Conservation (phyloP, 2,329 filamentous ascomycete species). For the Aspergillus oerlinghausenensis region DNA sequence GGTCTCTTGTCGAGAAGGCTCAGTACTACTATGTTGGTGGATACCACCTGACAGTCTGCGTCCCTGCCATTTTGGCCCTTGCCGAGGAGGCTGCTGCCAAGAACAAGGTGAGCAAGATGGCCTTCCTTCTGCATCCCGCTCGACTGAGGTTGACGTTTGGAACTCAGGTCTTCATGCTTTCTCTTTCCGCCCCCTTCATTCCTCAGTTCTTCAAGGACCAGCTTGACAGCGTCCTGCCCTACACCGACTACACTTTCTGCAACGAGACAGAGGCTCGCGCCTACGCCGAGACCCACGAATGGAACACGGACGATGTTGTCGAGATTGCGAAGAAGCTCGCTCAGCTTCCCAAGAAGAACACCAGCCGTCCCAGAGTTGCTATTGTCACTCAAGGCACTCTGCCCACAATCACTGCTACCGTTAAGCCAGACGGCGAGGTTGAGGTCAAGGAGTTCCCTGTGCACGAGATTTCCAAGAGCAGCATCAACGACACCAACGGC, state of each 20-base stretch:
- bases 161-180: conserved; percentile 68
- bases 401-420: conserved; percentile 75
- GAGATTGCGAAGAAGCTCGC: conserved; percentile 83
- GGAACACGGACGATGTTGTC: conserved; percentile 71
- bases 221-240: conserved; percentile 77
- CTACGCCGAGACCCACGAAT: conserved; percentile 76
- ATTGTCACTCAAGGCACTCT: conserved; percentile 94
- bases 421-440: conserved; percentile 61
- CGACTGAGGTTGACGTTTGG: conserved; percentile 6
- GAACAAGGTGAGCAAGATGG: conserved; percentile 63
- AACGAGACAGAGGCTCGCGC: conserved; percentile 93
- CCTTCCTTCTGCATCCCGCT: background rate
- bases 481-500: conserved; percentile 95
- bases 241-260: conserved; percentile 94
- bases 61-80: conserved; percentile 81
- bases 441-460: conserved; percentile 75
- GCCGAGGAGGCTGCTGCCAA: conserved; percentile 81
- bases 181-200: conserved; percentile 93
- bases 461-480: conserved; percentile 66
- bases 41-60: conserved; percentile 95
- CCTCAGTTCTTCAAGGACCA: conserved; percentile 96
- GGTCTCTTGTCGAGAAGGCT: conserved; percentile 84
- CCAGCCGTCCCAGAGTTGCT: conserved; percentile 73
- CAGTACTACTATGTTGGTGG: conserved; percentile 90
- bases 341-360: conserved; percentile 88